Evolutionary conservation across 2,329 filamentous ascomycete species (phyloP).

Genomic region (Chalara sp.): DNA sequence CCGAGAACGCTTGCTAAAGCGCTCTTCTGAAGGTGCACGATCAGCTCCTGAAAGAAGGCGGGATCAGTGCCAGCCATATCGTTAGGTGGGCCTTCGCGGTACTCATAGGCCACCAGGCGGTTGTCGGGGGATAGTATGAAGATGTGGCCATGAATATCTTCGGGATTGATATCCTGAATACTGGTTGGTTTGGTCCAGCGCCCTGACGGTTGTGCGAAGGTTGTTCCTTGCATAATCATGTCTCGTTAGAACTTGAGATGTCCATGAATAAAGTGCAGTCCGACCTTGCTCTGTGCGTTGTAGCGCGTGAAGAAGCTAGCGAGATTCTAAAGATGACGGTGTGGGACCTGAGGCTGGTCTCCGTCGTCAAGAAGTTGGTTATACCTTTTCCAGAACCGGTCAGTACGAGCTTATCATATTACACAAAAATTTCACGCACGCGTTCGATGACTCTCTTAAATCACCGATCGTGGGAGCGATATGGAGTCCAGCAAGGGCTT

Average conservation of each 20-base stretch:
- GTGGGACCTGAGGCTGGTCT: not conserved
- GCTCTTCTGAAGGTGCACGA: not conserved
- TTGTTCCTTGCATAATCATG: slow-evolving; percentile 1
- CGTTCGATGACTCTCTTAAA: slow-evolving; percentile 1
- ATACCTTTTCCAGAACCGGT: not conserved
- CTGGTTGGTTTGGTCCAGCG: not conserved
- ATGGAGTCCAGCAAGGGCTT: too few relatives aligned
- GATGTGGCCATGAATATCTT: not conserved
- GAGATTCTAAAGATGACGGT: slow-evolving; percentile 1
- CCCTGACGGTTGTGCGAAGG: not conserved
- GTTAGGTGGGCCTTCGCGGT: not conserved
- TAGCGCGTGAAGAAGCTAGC: not conserved
- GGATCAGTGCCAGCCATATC: not conserved
- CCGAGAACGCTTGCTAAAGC: not conserved
- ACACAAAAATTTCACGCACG: not conserved
- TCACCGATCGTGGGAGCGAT: too few relatives aligned
- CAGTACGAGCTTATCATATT: not conserved
- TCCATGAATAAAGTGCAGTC: slow-evolving; percentile 1
- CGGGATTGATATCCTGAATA: slow-evolving; percentile 1
- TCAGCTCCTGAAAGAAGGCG: slow-evolving; percentile 1
- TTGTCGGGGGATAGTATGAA: not conserved
- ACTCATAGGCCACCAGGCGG: not conserved
- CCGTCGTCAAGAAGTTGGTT: not conserved
- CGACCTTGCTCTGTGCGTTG: not conserved
- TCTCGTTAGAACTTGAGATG: slow-evolving; percentile 1